A percentile compares a stretch with the other conserved stretches of the same genome.
phyloP scores from a whole-genome alignment of 116 monocot genomes.

The Trichopus zeylanicus region DNA sequence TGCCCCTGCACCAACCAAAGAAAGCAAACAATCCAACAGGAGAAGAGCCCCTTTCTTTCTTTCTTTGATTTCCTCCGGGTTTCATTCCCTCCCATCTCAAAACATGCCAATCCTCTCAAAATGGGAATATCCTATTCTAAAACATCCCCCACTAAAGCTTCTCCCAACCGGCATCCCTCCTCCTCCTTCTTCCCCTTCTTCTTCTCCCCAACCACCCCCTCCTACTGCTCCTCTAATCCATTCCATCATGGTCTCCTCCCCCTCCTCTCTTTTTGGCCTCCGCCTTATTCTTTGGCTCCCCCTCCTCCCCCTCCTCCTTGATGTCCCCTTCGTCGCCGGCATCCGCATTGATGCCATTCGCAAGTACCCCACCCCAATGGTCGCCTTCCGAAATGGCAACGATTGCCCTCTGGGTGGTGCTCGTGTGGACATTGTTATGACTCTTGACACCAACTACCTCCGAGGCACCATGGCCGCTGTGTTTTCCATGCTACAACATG shows the following conservation, averaged over 20 bases:
- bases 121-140: not conserved
- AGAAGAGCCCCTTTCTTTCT: not conserved
- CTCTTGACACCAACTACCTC: constrained; percentile 12
- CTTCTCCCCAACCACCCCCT: not conserved
- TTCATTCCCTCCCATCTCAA: not conserved
- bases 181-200: not conserved
- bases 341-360: constrained; percentile 10
- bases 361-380: not conserved
- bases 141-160: not conserved
- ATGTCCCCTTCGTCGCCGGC: not conserved
- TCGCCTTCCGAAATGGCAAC: constrained; percentile 24
- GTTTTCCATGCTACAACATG: constrained; percentile 10
- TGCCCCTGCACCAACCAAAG: no score
- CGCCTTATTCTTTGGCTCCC: not conserved
- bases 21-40: not conserved
- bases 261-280: not conserved
- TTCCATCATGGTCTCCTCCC: not conserved
- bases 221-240: not conserved
- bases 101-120: not conserved
- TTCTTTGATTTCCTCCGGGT: not conserved
- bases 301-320: not conserved
- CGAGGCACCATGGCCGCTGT: constrained; percentile 10
- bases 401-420: constrained; percentile 8
- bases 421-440: constrained; percentile 3
- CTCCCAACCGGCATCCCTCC: constrained; percentile 2